phyloP scores from a whole-genome alignment of 2,329 filamentous ascomycete species.

The Aspergillus sergii region DNA sequence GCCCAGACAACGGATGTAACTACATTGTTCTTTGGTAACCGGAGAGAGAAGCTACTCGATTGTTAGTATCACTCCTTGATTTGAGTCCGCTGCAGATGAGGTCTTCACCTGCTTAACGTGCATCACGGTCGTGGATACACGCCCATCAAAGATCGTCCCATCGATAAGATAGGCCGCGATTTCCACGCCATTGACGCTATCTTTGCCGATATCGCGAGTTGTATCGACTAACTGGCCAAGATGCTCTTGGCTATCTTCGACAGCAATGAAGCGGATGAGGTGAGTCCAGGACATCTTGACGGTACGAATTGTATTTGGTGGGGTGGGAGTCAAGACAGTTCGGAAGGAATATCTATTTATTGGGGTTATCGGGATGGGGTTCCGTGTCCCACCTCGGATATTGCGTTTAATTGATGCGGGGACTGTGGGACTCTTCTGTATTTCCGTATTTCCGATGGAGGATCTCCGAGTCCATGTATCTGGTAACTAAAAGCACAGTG shows the following conservation, averaged over 20 bases:
- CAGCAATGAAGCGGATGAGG: slow-evolving; percentile 34
- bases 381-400: not conserved
- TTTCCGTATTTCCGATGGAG: not conserved
- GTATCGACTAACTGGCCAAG: slow-evolving; percentile 34
- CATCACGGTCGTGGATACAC: slow-evolving; percentile 26
- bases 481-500: too few species aligned
- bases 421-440: too few species aligned
- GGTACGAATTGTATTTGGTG: not conserved
- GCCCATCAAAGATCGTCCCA: slow-evolving; percentile 32
- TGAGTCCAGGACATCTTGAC: slow-evolving; percentile 29
- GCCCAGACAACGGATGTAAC: slow-evolving; percentile 34
- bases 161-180: slow-evolving; percentile 29
- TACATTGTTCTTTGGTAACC: slow-evolving; percentile 27
- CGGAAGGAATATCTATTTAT: not conserved
- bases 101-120: slow-evolving; percentile 22
- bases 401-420: too few species aligned
- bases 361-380: not conserved
- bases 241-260: slow-evolving; percentile 32
- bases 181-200: slow-evolving; percentile 21
- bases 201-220: slow-evolving; percentile 29
- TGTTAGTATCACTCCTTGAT: not conserved
- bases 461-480: too few species aligned
- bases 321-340: not conserved
- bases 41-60: slow-evolving; percentile 31
- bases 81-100: not conserved